phyloP scores from a whole-genome alignment of 2,329 filamentous ascomycete genomes.

The Trichoderma hamatum region DNA sequence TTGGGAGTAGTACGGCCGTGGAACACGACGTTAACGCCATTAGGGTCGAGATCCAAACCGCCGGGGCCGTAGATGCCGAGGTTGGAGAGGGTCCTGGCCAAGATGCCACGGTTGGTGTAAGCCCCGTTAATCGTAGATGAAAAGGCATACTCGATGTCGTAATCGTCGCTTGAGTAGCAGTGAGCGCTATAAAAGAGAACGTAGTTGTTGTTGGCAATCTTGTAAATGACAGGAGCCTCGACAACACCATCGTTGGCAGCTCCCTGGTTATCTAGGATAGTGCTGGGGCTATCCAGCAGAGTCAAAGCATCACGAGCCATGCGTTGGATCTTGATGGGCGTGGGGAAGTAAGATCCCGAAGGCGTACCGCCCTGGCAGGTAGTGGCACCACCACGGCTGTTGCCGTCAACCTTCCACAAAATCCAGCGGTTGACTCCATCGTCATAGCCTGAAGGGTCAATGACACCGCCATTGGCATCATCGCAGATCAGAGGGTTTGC shows the following conservation, averaged over 20 bases:
- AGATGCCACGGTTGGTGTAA: neutral
- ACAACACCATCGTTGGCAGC: neutral
- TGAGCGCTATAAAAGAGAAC: neutral
- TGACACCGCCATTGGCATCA: neutral
- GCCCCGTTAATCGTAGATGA: neutral
- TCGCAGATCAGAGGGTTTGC: neutral
- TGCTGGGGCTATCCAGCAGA: neutral
- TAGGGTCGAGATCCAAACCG: neutral
- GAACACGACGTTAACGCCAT: neutral
- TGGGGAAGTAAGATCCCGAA: neutral
- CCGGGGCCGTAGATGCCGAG: neutral
- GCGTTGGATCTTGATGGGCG: neutral
- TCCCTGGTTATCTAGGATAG: neutral
- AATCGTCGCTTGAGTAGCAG: neutral
- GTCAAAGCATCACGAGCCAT: neutral
- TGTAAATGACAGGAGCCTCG: neutral
- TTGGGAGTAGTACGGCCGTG: neutral
- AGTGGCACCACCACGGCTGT: neutral
- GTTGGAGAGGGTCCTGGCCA: neutral
- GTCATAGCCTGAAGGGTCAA: neutral
- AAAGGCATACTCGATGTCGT: neutral
- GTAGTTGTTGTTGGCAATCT: neutral
- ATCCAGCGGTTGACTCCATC: neutral
- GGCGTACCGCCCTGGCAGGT: neutral
- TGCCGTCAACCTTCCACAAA: neutral